Conservation (phyloP, 2,329 filamentous ascomycete genomes). For the Cladosporium sp. region DNA sequence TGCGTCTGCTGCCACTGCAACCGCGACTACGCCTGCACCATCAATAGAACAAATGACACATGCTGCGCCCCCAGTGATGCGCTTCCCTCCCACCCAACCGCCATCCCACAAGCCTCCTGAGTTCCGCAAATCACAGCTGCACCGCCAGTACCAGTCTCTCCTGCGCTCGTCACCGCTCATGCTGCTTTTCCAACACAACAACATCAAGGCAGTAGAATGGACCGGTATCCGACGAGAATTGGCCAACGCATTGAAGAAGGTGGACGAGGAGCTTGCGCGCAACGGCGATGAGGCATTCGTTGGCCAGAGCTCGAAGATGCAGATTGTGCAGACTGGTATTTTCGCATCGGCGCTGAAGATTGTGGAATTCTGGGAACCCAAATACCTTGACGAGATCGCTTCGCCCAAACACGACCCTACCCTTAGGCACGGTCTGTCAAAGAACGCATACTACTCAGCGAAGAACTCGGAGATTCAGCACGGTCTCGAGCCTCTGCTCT, state of each 20-base stretch:
- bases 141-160: constrained; percentile 80
- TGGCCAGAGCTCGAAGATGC: constrained; percentile 54
- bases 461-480: constrained; percentile 49
- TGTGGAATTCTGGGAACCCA: constrained; percentile 68
- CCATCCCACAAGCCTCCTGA: constrained; percentile 83
- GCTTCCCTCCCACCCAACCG: constrained; percentile 66
- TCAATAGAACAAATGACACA: constrained; percentile 47
- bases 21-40: constrained; percentile 50
- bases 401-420: constrained; percentile 38
- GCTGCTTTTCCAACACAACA: constrained; percentile 80
- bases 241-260: constrained; percentile 54
- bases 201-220: constrained; percentile 71
- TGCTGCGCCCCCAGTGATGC: constrained; percentile 43
- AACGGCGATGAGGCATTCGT: constrained; percentile 57
- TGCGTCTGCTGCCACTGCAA: constrained; percentile 44
- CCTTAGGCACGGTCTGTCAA: constrained; percentile 58
- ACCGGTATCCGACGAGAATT: constrained; percentile 68
- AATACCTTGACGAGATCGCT: constrained; percentile 22
- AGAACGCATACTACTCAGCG: constrained; percentile 49
- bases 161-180: constrained; percentile 81
- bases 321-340: constrained; percentile 85
- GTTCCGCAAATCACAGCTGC: constrained; percentile 84
- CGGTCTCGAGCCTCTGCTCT: constrained; percentile 69
- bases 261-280: constrained; percentile 57
- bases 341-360: constrained; percentile 80